A percentile compares a stretch with the other conserved stretches of the same genome.
Evolutionary conservation across 2,329 filamentous ascomycete species (phyloP).

Genomic region (Ophiocordyceps camponoti-floridani): DNA sequence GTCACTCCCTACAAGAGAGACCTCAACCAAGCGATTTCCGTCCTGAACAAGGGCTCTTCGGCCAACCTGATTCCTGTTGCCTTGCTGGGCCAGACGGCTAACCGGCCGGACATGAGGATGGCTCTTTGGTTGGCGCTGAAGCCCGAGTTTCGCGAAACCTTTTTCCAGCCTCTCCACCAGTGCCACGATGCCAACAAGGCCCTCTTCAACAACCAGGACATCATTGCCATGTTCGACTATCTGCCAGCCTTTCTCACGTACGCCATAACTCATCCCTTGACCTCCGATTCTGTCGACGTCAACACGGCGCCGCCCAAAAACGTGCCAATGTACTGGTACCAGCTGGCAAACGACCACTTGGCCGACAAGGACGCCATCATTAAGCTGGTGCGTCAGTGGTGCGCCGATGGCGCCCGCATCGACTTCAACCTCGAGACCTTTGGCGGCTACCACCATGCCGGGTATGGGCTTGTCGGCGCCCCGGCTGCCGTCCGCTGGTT

Average conservation of each 20-base stretch:
- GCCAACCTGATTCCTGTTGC: conserved; percentile 8
- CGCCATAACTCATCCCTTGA: background rate
- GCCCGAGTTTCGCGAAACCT: conserved; percentile 2
- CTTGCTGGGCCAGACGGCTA: conserved; percentile 6
- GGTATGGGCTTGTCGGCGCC: background rate
- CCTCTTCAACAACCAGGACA: background rate
- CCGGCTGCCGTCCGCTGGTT: background rate
- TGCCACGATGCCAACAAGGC: background rate
- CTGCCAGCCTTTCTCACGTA: background rate
- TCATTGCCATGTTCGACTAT: background rate
- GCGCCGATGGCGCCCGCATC: background rate
- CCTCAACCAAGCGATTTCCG: background rate
- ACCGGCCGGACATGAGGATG: conserved; percentile 6
- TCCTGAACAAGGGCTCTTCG: conserved; percentile 4
- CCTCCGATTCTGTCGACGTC: background rate
- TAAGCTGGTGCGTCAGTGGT: background rate
- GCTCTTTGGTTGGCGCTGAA: conserved; percentile 4
- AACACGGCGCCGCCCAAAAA: background rate
- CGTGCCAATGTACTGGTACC: background rate
- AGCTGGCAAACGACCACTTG: background rate
- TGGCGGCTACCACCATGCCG: background rate
- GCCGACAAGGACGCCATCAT: background rate
- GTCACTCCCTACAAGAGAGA: conserved; percentile 5
- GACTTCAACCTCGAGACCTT: background rate
- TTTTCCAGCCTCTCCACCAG: background rate